Base-by-base conservation (phyloP, 2,329 filamentous ascomycete species). In the Neofusicoccum parvum region DNA sequence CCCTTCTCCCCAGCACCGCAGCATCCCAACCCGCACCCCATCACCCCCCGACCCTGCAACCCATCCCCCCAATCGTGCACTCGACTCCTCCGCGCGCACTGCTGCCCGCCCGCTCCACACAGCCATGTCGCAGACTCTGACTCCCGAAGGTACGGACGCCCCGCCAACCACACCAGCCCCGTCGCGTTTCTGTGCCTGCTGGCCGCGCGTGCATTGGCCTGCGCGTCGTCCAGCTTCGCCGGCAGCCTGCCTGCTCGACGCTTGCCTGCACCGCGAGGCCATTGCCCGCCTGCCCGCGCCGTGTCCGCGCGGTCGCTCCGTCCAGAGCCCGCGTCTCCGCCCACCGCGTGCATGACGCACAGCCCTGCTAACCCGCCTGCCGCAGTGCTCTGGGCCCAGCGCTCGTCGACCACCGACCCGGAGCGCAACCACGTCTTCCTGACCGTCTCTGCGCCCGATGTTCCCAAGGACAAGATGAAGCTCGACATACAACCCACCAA, bases 221-320 rank as follows among this genome's bases (percentile, higher is more conserved):
- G 36, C 36, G 37, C 53, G 17, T 37, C 41, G n/a, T 7, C 49
- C 37, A 39, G 27, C 46, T 46, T 12, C 20, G 15, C 37, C 27
- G 43, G 39, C 20, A 9, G 17, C 39, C 3, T 15, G 36, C 20
- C 17, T 12, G n/a, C 12, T 32, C 23, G 27, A 46, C 14, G 20
- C 11, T 10, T 48, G 36, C 72, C 76, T 68, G 75, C 68, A 20
- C 32, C 23, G 9, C 17, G 36, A 32, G 9, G 15, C 36, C 45
- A 66, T 95, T 99, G 74, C 91, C 92, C 80, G 98, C 95, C 95
- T 94, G 95, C 70, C 95, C 98, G 85, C 93, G 95, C 94, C 51
- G 94, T 89, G 76, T 83, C 80, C 72, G 84, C 84, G 71, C 94
- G 97, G 64, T 78, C 91, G 65, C 86, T 89, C 79, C 95, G 93